Percentiles rank a stretch among this genome's conserved stretches.
phyloP scores from a whole-genome alignment of 1,284 basidiomycete species.

The Anthracocystis panici-leucophaei region DNA sequence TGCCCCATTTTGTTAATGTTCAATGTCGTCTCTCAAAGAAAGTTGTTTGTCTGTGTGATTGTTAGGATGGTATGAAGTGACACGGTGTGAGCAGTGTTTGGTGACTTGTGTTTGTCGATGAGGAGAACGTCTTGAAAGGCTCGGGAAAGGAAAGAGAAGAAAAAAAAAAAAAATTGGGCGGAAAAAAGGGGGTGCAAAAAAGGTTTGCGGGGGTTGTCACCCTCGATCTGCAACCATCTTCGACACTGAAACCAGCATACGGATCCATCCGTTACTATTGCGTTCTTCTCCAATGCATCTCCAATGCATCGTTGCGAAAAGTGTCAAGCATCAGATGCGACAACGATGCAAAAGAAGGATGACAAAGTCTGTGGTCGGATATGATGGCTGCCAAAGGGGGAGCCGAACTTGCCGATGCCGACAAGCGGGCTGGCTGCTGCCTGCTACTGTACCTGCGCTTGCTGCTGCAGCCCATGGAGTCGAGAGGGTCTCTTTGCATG shows the following conservation, averaged over 20 bases:
- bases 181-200: constrained; percentile 1
- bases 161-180: background rate
- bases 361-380: background rate
- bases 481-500: background rate
- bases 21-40: background rate
- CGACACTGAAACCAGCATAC: no score
- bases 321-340: background rate
- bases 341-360: background rate
- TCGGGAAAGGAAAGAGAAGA: background rate
- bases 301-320: no score
- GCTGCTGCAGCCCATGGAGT: background rate
- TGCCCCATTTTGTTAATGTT: constrained; percentile 9
- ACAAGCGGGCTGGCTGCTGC: background rate
- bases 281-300: no score
- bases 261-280: no score
- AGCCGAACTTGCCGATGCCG: constrained; percentile 3
- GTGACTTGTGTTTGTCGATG: background rate
- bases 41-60: background rate
- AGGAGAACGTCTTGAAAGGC: background rate
- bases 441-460: background rate
- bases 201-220: constrained; percentile 3
- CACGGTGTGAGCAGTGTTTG: background rate
- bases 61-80: background rate
- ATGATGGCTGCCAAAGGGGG: background rate
- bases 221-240: no score